Evolutionary conservation across 2,329 filamentous ascomycete genomes (phyloP), one percentile per base, ranked within the genome.

Genomic region (Fusarium sulawesiense): DNA sequence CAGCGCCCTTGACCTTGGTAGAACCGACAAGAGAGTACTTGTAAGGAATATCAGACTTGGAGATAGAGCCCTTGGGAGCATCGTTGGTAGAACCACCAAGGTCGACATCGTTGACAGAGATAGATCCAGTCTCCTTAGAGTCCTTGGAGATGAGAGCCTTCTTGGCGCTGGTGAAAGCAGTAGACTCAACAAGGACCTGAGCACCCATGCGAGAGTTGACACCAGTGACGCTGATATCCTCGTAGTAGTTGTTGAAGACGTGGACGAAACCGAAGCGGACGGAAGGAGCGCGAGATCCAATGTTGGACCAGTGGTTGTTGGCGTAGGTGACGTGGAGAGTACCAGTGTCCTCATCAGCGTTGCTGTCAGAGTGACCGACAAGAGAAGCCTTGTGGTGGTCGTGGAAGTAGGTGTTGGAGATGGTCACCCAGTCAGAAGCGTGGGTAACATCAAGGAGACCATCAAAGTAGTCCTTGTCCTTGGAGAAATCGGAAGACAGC

Each of bases 401-500:
- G 77, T 76, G 74, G 65, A 76, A 16, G 71, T 60, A 70, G 30
- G 66, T 76, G 72, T 75, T 76, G 64, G 73, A 80, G 64, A 87
- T 76, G 59, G 85, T 91, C 60, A 91, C 78, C 74, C 81, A 91
- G 80, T 92, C 88, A 12, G 85, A 82, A 48, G 82, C 90, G 79
- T 91, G 89, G 51, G 86, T 90, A 53, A 85, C 80, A 72, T 92
- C 90, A 48, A 89, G 79, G 3, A 92, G 85, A 32, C 90, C 90
- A 60, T 92, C 90, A 75, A 90, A 92, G 81, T 86, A 90, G 81
- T 92, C 89, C 81, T 92, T 92, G 82, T 84, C 88, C 76, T 87
- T 82, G 72, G 84, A 81, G 34, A 77, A 75, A 79, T 91, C 85
- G 25, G 87, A 88, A 7, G 85, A 88, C 23, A 92, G 83, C 68